phyloP scores from a whole-genome alignment of 441 rosid genomes.

The Heliophila coronopifolia region DNA sequence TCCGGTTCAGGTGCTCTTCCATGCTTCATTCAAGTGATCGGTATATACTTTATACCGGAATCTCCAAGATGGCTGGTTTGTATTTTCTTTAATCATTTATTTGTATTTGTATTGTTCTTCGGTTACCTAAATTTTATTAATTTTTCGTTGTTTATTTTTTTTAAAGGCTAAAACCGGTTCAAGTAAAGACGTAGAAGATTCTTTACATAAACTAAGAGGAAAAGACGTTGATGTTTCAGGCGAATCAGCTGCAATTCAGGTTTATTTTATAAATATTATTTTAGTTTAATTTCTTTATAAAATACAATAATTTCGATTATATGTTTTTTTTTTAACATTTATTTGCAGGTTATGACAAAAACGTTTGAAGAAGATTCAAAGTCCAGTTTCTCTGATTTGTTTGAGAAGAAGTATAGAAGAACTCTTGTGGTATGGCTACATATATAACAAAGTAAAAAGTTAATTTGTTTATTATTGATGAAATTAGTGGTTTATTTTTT shows the following conservation, averaged over 20 bases:
- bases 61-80: constrained; percentile 73
- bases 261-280: background rate
- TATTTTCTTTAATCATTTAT: background rate
- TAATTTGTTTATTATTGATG: background rate
- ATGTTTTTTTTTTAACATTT: background rate
- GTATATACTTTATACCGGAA: constrained; percentile 52
- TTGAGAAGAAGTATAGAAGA: constrained; percentile 28
- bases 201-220: constrained; percentile 37
- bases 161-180: constrained; percentile 31
- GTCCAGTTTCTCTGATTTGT: constrained; percentile 27
- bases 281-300: background rate
- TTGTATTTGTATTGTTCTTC: no score
- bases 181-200: constrained; percentile 32
- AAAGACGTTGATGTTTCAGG: constrained; percentile 29
- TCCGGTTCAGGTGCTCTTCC: constrained; percentile 39
- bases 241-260: constrained; percentile 39
- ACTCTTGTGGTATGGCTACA: constrained; percentile 26
- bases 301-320: background rate
- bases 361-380: constrained; percentile 24
- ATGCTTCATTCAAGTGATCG: constrained; percentile 37
- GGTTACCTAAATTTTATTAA: background rate
- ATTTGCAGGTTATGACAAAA: constrained; percentile 25
- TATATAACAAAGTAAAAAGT: background rate
- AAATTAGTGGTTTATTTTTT: background rate
- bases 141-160: background rate